Evolutionary conservation across 495 filamentous ascomycete species (phyloP), one percentile per base, ranked within the genome.

Genomic region (Venustampulla echinocandica): DNA sequence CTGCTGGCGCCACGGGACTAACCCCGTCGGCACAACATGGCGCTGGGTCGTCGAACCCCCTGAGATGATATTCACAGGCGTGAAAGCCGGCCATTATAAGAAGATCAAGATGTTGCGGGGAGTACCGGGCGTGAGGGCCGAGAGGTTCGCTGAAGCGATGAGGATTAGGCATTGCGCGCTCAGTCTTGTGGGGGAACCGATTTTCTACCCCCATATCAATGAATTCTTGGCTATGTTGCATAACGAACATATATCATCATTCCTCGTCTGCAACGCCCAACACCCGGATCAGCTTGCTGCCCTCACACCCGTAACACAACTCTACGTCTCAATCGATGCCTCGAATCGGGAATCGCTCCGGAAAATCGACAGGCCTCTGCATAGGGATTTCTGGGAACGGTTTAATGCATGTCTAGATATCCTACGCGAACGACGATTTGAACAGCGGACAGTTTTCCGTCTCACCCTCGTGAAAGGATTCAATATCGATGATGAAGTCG

Each of bases 161-260:
- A 75, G 80, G 21, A 93, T 97, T 50, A 75, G 85, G 1, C 90
- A 97, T 63, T 97, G 90, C 62, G 90, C 90, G 0, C 69, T 97
- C 17, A 84, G 77, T 57, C 71, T 97, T 34, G 90, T 97, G 28
- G 90, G 90, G 47, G 90, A 97, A 61, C 90, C 90, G 4, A 94
- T 97, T 53, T 97, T 96, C 73, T 97, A 97, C 62, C 90, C 90
- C 17, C 82, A 90, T 63, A 97, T 97, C 69, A 96, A 97, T 64
- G 82, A 83, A 51, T 89, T 97, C 59, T 62, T 90, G 1, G 74
- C 70, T 32, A 69, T 95, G 67, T 69, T 97, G 47, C 90, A 97
- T 65, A 65, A 56, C 15, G 85, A 92, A 60, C 84, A 77, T 59
- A 94, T 97, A 55, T 93, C 86, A 13, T 90, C 82, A 36, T 97